Evolutionary conservation across 2,329 filamentous ascomycete genomes (phyloP), one percentile per base, ranked within the genome.

Genomic region (Nemania sp.): DNA sequence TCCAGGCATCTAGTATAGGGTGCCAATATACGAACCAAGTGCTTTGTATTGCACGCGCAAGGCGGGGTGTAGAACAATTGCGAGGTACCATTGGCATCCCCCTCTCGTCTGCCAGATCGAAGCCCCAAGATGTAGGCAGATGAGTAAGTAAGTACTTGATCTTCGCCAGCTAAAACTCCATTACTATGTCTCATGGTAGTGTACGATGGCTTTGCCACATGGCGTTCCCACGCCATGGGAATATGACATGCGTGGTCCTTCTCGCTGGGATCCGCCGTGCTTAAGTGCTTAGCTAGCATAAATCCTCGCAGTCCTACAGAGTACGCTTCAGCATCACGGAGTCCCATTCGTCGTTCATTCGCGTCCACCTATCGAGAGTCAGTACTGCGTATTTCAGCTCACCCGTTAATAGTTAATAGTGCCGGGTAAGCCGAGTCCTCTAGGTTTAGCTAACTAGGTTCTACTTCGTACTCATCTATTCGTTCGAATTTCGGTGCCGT

Each of bases 221-320:
- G 53, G 57, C 53, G 40, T 54, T 47, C 42, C 54, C 46, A 48
- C 25, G 15, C 39, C 10, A 12, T 47, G 25, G 57, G 29, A 48
- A 43, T 18, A 10, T 35, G 18, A 42, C 20, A 61, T 61, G 61
- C 54, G 61, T 7, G 61, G 61, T 63, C 57, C 53, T 63, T 63
- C 53, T 57, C 35, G 17, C 53, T 45, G 39, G 55, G 39, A 39
- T 18, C 42, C 46, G 37, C 54, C 12, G 43, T 29, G 37, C 29
- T 25, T 17, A 35, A 40, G 42, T 35, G 5, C 21, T 4, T 21
- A 45, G 39, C 29, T 45, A 43, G 25, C 7, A 29, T 29, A 29
- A 29, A 7, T 29, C 25, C 25, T 29, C 7, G 25, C 25, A 29
- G 25, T 29, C 25, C 25, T 29, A 29, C 25, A 29, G n/a, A n/a